These are phyloP conservation scores for Cryphonectria carpinicola DNA, from an alignment of 2,329 filamentous ascomycete species.

Conservation along the genomic window DNA sequence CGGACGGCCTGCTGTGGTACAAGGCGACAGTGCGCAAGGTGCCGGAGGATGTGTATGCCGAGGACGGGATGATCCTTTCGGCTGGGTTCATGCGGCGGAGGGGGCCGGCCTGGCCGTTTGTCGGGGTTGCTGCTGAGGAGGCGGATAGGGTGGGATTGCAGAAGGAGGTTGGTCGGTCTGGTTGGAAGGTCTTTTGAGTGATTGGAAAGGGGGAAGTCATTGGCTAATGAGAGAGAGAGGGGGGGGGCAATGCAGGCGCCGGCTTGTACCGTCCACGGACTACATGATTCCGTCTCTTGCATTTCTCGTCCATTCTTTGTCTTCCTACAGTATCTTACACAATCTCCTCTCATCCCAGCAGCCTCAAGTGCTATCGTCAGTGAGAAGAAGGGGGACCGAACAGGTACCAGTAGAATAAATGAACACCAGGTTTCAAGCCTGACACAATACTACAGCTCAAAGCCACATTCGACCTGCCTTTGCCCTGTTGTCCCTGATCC, in stretches of 20 bases:
- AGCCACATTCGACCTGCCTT: not conserved
- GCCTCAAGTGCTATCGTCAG: too few species aligned
- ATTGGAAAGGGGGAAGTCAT: not conserved
- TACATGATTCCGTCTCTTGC: too few species aligned
- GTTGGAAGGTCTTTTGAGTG: not conserved
- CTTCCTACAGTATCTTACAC: too few species aligned
- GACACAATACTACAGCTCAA: not conserved
- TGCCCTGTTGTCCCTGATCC: not conserved
- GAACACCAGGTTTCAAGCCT: not conserved
- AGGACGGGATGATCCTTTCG: not conserved
- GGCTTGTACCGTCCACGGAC: too few species aligned
- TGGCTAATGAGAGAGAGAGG: too few species aligned
- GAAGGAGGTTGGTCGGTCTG: not conserved
- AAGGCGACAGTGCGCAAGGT: not conserved
- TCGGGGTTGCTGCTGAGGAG: not conserved
- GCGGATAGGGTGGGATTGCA: constrained; percentile 3
- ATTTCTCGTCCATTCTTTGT: too few species aligned
- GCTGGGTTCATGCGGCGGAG: not conserved
- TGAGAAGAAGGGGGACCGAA: too few species aligned
- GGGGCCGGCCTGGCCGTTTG: constrained; percentile 12
- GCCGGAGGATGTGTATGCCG: not conserved
- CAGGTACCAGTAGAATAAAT: not conserved
- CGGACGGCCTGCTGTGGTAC: constrained; percentile 9
- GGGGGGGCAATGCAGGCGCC: too few species aligned
- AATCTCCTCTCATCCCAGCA: too few species aligned